These are phyloP conservation scores for Paramecium primaurelia DNA, from an alignment of 73 alveolate species.

Conservation along the genomic window DNA sequence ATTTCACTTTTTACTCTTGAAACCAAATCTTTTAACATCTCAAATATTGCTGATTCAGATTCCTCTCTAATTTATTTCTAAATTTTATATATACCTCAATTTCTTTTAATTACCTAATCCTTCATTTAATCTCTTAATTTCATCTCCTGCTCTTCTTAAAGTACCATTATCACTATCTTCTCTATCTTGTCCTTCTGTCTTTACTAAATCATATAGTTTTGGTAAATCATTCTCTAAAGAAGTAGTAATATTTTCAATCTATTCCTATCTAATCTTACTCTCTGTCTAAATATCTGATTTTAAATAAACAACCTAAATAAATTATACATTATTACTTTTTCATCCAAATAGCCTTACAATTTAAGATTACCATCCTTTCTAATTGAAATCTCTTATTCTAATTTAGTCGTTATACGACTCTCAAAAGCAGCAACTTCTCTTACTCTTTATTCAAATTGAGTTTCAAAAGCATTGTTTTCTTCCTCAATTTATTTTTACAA, in stretches of 20 bases:
- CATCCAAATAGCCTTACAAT: conserved; percentile 54
- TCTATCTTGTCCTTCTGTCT: conserved; percentile 59
- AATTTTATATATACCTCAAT: not conserved
- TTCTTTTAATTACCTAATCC: conserved; percentile 51
- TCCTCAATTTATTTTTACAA: conserved; percentile 59
- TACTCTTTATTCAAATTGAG: conserved; percentile 48
- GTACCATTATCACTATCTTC: conserved; percentile 55
- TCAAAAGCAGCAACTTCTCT: conserved; percentile 64
- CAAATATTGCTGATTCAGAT: conserved; percentile 92
- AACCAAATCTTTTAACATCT: conserved; percentile 85
- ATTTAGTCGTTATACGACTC: conserved; percentile 48
- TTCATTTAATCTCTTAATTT: conserved; percentile 57
- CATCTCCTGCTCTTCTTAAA: conserved; percentile 65
- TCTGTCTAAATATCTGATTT: conserved; percentile 60
- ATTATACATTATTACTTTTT: not conserved
- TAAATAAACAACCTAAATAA: conserved; percentile 35
- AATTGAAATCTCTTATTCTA: conserved; percentile 50
- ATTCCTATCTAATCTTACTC: conserved; percentile 59
- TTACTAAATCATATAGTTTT: conserved; percentile 50
- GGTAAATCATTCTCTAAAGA: conserved; percentile 62
- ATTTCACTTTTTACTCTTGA: conserved; percentile 88
- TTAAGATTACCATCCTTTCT: conserved; percentile 62
- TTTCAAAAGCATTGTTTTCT: conserved; percentile 48
- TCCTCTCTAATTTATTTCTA: conserved; percentile 74
- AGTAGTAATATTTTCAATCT: conserved; percentile 47